A percentile compares a stretch with the other conserved stretches of the same genome.
These are phyloP conservation scores for Malassezia sp. DNA, from an alignment of 1,284 basidiomycete species.

Conservation along the genomic window DNA sequence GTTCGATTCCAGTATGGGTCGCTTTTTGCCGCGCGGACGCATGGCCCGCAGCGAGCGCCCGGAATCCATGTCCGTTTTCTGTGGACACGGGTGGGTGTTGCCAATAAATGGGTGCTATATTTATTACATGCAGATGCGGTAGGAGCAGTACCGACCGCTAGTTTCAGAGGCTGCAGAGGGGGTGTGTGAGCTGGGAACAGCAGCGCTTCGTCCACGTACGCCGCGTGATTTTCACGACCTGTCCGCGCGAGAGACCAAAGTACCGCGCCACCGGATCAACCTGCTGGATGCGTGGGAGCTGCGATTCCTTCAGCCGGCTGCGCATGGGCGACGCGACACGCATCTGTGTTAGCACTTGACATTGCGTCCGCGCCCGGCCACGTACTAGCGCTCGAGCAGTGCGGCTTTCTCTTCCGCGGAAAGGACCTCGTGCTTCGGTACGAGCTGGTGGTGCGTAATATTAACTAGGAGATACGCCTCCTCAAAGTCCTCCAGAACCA, in stretches of 20 bases:
- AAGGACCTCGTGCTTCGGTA: conserved; percentile 85
- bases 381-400: conserved; percentile 83
- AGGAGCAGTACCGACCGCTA: conserved; percentile 83
- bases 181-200: neutral
- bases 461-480: conserved; percentile 94
- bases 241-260: conserved; percentile 84
- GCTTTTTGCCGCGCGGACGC: no score
- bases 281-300: conserved; percentile 89
- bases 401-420: conserved; percentile 72
- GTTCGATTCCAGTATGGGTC: conserved; percentile 21
- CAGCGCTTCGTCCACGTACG: conserved; percentile 17
- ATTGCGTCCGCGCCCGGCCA: conserved; percentile 24
- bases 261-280: conserved; percentile 94
- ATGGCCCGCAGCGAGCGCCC: no score
- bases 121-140: conserved; percentile 58
- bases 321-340: conserved; percentile 3
- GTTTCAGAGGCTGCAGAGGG: conserved; percentile 71
- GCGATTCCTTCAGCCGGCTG: conserved; percentile 93
- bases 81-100: no score
- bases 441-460: conserved; percentile 82
- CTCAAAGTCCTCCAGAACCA: conserved; percentile 86
- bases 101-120: no score
- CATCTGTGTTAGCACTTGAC: neutral
- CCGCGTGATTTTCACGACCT: conserved; percentile 96
- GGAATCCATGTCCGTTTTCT: no score